Conservation (phyloP, 805 yeast species). For the Saturnispora serradocipensis region DNA sequence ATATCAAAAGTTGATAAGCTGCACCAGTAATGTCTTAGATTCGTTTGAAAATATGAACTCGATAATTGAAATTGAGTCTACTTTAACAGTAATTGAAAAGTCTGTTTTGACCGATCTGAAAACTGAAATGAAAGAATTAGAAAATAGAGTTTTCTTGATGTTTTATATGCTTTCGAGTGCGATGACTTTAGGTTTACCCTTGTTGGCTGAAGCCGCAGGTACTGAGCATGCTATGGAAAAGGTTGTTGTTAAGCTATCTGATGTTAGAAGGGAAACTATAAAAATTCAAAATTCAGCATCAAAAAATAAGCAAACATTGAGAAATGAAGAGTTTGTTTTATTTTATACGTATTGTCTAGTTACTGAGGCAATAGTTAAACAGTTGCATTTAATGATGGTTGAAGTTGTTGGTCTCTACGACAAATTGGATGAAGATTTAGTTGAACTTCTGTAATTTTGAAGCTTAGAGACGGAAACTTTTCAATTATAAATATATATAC, state of each 20-base stretch:
- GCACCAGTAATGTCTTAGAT: slow-evolving; percentile 61
- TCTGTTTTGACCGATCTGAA: slow-evolving; percentile 45
- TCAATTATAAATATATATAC: not conserved
- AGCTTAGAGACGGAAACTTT: not conserved
- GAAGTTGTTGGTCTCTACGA: slow-evolving; percentile 56
- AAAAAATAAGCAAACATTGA: slow-evolving; percentile 25
- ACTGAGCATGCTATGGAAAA: slow-evolving; percentile 67
- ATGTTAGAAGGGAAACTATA: slow-evolving; percentile 35
- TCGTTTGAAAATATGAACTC: slow-evolving; percentile 66
- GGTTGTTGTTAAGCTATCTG: slow-evolving; percentile 54
- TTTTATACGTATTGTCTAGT: slow-evolving; percentile 69
- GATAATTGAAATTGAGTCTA: slow-evolving; percentile 55
- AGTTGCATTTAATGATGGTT: slow-evolving; percentile 48
- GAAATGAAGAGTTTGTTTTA: slow-evolving; percentile 68
- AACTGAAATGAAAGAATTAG: slow-evolving; percentile 57
- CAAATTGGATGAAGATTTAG: slow-evolving; percentile 51
- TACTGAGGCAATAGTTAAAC: slow-evolving; percentile 56
- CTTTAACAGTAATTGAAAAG: slow-evolving; percentile 42
- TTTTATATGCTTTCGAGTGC: slow-evolving; percentile 77
- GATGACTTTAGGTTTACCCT: slow-evolving; percentile 62
- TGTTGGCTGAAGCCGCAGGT: slow-evolving; percentile 70
- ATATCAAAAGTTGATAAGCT: slow-evolving; percentile 41
- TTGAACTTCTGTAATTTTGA: slow-evolving; percentile 29
- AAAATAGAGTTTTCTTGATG: slow-evolving; percentile 61
- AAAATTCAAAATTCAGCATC: slow-evolving; percentile 11